Evolutionary conservation across 495 filamentous ascomycete genomes (phyloP).

Genomic region (Annulohypoxylon moriforme): DNA sequence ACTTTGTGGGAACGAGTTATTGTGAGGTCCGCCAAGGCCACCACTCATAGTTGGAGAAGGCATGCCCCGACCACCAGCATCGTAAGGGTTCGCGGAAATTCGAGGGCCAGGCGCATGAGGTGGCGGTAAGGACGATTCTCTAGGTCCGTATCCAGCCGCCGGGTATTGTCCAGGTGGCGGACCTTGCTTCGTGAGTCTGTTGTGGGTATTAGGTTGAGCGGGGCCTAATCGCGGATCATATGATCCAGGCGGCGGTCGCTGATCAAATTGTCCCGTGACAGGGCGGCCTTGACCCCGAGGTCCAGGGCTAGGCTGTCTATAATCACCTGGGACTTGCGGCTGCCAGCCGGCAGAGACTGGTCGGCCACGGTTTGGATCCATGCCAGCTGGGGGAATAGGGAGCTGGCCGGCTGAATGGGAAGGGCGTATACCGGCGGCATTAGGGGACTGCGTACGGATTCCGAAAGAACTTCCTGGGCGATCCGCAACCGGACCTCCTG

Average conservation of each 20-base stretch:
- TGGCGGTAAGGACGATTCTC: slow-evolving; percentile 42
- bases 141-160: slow-evolving; percentile 39
- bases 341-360: slow-evolving; percentile 55
- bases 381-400: slow-evolving; percentile 48
- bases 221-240: slow-evolving; percentile 42
- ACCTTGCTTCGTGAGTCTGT: slow-evolving; percentile 53
- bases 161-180: slow-evolving; percentile 47
- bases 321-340: slow-evolving; percentile 55
- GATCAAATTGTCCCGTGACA: slow-evolving; percentile 43
- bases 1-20: slow-evolving; percentile 48
- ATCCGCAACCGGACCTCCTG: slow-evolving; percentile 59
- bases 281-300: slow-evolving; percentile 40
- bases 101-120: slow-evolving; percentile 42
- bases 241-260: slow-evolving; percentile 29
- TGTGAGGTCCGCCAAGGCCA: slow-evolving; percentile 41
- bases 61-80: slow-evolving; percentile 20
- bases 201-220: slow-evolving; percentile 35
- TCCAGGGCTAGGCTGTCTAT: slow-evolving; percentile 56
- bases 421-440: slow-evolving; percentile 33
- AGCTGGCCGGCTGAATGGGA: slow-evolving; percentile 39
- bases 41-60: slow-evolving; percentile 45
- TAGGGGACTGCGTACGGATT: slow-evolving; percentile 59
- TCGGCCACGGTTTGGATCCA: slow-evolving; percentile 47
- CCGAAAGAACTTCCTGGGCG: slow-evolving; percentile 76
- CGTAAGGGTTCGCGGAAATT: slow-evolving; percentile 36